Evolutionary conservation across 2,329 filamentous ascomycete species (phyloP), one percentile per base, ranked within the genome.

Genomic region (Colletotrichum sp.): DNA sequence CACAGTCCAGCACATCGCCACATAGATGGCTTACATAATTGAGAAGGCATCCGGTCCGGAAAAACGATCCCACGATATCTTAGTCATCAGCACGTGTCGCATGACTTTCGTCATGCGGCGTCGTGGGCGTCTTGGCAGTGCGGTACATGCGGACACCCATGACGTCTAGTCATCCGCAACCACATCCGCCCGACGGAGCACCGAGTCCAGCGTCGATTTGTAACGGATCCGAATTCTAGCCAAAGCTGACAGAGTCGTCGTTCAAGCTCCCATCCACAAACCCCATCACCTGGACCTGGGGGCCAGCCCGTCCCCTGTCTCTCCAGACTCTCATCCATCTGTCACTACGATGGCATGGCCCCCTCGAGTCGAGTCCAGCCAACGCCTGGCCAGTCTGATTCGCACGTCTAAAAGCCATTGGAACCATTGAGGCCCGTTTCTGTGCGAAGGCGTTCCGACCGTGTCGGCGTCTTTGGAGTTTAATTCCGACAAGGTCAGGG

Each of bases 41-140:
- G 8, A n/a, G 2, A 6, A 6, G 3, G 2, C 0, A 0, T 4
- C 2, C 65, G 65, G 65, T 12, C 6, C 28, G 65, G 65, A 16
- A 36, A 27, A 67, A 70, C 36, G 22, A 60, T 16, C 22, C n/a
- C 22, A 2, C 34, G 7, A 4, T 8, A 2, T 2, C 18, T 36
- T 62, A 36, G 67, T 62, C 56, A 62, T 36, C 56, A 25, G 15
- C 27, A n/a, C 52, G 22, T 30, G 27, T 68, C 64, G 64, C 55
- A 75, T 56, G 30, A 15, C 28, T 73, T 52, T 64, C 73, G 73
- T 75, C 73, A 75, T 58, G 25, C 12, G 25, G n/a, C 16, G 30
- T 36, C 15, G 27, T 16, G 8, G n/a, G 69, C 39, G 62, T 71
- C 68, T 71, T 62, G 32, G 69, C 62, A 67, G 10, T 25, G 34